Evolutionary conservation across 768 basidiomycete species (phyloP).

Genomic region (Sarcodon sp.): DNA sequence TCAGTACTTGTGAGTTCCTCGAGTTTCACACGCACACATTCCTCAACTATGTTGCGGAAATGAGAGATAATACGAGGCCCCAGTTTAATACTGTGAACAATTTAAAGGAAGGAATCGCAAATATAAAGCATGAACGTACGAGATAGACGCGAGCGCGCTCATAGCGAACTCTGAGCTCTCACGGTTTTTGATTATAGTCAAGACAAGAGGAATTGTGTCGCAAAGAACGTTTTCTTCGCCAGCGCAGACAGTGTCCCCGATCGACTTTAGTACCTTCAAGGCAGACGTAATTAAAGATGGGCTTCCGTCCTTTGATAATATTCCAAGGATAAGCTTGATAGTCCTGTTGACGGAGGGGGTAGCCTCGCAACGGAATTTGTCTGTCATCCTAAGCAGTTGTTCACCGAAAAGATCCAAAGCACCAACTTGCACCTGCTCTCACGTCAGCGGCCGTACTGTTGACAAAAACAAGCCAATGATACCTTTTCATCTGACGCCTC

Average conservation of each 20-base stretch:
- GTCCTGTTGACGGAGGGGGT: conserved; percentile 39
- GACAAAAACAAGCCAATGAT: background rate
- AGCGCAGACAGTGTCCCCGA: conserved; percentile 41
- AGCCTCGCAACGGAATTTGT: conserved; percentile 38
- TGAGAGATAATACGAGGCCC: conserved; percentile 84
- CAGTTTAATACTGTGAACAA: conserved; percentile 42
- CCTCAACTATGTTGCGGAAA: conserved; percentile 58
- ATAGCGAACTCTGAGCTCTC: conserved; percentile 29
- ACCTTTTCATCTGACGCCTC: conserved; percentile 40
- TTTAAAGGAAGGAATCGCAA: conserved; percentile 5
- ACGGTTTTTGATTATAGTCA: conserved; percentile 33
- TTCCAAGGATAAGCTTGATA: conserved; percentile 31
- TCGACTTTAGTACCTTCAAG: conserved; percentile 44
- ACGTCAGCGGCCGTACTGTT: background rate
- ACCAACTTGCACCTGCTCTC: conserved; percentile 42
- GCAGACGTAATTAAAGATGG: conserved; percentile 29
- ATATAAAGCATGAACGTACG: conserved; percentile 28
- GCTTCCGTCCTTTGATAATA: conserved; percentile 31
- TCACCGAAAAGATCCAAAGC: conserved; percentile 60
- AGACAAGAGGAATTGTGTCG: conserved; percentile 42
- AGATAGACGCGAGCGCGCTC: conserved; percentile 42
- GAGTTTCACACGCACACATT: conserved; percentile 36
- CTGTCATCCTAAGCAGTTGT: conserved; percentile 48
- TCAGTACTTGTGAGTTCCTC: conserved; percentile 18
- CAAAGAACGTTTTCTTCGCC: conserved; percentile 61